These are phyloP conservation scores for Phytophthora pistaciae DNA, from an alignment of 352 stramenopile species.

Conservation along the genomic window DNA sequence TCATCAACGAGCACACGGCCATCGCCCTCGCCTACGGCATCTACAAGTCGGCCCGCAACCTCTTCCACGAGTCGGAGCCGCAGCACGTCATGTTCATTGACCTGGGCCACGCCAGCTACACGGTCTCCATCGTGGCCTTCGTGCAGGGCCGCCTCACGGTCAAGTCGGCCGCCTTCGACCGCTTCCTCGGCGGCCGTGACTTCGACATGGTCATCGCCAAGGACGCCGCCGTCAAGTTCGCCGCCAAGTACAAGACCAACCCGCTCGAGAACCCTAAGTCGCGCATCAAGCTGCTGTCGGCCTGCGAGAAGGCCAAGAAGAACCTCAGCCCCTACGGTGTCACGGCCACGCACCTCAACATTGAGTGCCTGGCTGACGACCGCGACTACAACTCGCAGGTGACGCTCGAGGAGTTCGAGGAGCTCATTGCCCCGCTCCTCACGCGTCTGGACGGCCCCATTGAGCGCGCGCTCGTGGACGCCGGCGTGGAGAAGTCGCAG, in stretches of 20 bases:
- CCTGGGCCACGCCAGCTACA: slow-evolving; percentile 96
- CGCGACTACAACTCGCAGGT: slow-evolving; percentile 97
- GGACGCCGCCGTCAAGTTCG: slow-evolving; percentile 96
- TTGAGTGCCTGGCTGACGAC: slow-evolving; percentile 99
- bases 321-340: slow-evolving; percentile 98
- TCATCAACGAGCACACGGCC: slow-evolving; percentile 99
- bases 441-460: slow-evolving; percentile 89
- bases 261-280: slow-evolving; percentile 93
- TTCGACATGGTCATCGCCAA: slow-evolving; percentile 97
- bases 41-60: slow-evolving; percentile 96
- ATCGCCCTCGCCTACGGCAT: slow-evolving; percentile 96
- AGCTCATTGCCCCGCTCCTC: slow-evolving; percentile 92
- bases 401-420: slow-evolving; percentile 96
- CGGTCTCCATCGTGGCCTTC: slow-evolving; percentile 93
- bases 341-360: slow-evolving; percentile 95
- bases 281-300: slow-evolving; percentile 97
- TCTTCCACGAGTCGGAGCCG: slow-evolving; percentile 94
- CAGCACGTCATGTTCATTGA: slow-evolving; percentile 99
- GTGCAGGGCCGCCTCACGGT: slow-evolving; percentile 97
- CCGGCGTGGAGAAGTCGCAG: slow-evolving; percentile 92
- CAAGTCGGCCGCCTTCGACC: slow-evolving; percentile 94
- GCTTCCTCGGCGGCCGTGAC: slow-evolving; percentile 96
- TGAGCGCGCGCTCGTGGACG: slow-evolving; percentile 83
- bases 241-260: slow-evolving; percentile 97
- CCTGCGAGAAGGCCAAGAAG: slow-evolving; percentile 99